Conservation (phyloP, 306 rosid species). For the Pyrus betulifolia region DNA sequence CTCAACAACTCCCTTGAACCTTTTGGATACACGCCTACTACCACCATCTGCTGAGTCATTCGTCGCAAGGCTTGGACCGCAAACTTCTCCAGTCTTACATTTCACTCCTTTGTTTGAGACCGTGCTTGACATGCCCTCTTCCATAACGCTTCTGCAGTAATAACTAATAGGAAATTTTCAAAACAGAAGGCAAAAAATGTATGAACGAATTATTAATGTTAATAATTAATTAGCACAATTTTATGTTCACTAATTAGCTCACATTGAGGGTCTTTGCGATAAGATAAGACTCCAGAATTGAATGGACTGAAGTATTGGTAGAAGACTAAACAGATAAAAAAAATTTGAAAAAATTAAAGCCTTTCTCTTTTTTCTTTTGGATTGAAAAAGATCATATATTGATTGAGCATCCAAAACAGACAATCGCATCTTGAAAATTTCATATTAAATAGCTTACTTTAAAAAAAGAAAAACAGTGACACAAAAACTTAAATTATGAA, state of each 20-base stretch:
- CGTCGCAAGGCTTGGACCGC: background rate
- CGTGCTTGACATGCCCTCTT: slow-evolving; percentile 26
- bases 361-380: background rate
- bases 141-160: slow-evolving; percentile 13
- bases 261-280: background rate
- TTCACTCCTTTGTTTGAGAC: slow-evolving; percentile 2
- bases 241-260: background rate
- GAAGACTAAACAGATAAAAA: background rate
- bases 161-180: no score
- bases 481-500: background rate
- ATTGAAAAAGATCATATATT: background rate
- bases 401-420: background rate
- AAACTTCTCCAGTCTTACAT: background rate
- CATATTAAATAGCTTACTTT: background rate
- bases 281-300: background rate
- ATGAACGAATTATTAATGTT: no score
- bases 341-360: background rate
- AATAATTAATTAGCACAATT: background rate
- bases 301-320: background rate
- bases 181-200: no score
- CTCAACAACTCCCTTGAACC: slow-evolving; percentile 21
- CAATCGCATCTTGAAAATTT: background rate
- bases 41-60: background rate
- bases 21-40: background rate
- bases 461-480: background rate